phyloP scores from a whole-genome alignment of 768 basidiomycete genomes.

The Sporobolomyces pararoseus region DNA sequence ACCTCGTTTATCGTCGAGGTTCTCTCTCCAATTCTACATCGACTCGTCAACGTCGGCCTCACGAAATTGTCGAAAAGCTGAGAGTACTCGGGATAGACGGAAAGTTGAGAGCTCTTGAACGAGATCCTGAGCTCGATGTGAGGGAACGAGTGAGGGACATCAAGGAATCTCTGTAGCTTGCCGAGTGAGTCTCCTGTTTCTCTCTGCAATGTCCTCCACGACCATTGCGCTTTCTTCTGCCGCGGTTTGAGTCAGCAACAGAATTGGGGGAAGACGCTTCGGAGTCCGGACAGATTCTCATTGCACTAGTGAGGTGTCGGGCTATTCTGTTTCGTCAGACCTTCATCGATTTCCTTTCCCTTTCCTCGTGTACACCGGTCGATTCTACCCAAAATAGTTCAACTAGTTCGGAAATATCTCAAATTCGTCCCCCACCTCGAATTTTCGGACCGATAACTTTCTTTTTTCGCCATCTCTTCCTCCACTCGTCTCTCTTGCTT shows the following conservation, averaged over 20 bases:
- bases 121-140: conserved; percentile 43
- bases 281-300: too few relatives aligned
- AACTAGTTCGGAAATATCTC: neutral
- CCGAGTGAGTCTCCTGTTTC: neutral
- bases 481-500: neutral
- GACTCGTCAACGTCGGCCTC: neutral
- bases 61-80: conserved; percentile 36
- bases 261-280: too few relatives aligned
- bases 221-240: too few relatives aligned
- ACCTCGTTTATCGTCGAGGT: conserved; percentile 35
- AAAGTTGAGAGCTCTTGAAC: conserved; percentile 33
- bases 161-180: neutral
- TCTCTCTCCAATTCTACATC: neutral
- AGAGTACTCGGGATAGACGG: conserved; percentile 42
- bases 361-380: neutral
- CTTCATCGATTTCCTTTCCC: neutral
- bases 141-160: conserved; percentile 43
- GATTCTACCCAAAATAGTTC: neutral
- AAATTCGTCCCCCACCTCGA: neutral
- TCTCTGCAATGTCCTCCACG: neutral
- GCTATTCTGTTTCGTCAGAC: neutral
- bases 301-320: neutral
- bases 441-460: neutral
- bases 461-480: neutral
- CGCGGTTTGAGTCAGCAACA: too few relatives aligned